Evolutionary conservation across 164 flowering plant genomes (phyloP).

Genomic region (Akebia trifoliata): DNA sequence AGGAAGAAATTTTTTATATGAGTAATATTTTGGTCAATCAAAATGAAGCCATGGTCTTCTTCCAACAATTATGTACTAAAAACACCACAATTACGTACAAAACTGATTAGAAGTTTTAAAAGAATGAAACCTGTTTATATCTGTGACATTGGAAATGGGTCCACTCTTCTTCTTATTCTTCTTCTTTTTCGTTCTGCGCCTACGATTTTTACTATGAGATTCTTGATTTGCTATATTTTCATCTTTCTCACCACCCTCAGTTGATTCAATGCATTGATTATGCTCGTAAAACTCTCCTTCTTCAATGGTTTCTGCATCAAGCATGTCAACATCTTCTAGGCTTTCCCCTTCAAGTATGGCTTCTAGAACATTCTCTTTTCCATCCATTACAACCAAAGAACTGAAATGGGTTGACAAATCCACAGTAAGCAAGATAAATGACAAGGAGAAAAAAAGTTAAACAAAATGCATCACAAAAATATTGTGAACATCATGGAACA

Average conservation of each 20-base stretch:
- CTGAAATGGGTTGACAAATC: neutral
- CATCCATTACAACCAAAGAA: slow-evolving; percentile 35
- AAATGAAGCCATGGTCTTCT: neutral
- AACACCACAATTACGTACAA: neutral
- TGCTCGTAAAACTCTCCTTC: slow-evolving; percentile 51
- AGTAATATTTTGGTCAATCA: no score
- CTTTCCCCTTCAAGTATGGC: slow-evolving; percentile 43
- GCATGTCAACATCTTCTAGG: slow-evolving; percentile 66
- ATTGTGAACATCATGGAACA: no score
- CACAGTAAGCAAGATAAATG: no score
- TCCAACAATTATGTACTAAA: neutral
- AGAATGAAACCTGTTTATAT: slow-evolving; percentile 47
- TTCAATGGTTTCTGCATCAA: slow-evolving; percentile 46
- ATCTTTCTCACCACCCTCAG: slow-evolving; percentile 15
- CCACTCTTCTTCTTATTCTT: slow-evolving; percentile 42
- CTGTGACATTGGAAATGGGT: slow-evolving; percentile 25
- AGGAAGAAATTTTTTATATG: no score
- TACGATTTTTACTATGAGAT: slow-evolving; percentile 22
- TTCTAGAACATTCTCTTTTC: slow-evolving; percentile 40
- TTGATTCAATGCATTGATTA: slow-evolving; percentile 9
- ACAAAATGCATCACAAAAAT: no score
- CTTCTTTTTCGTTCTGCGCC: slow-evolving; percentile 27
- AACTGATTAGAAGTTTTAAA: neutral
- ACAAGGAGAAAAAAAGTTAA: no score
- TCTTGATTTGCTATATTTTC: slow-evolving; percentile 18